Evolutionary conservation across 768 basidiomycete genomes (phyloP).

Genomic region (Pleurotus eryngii): DNA sequence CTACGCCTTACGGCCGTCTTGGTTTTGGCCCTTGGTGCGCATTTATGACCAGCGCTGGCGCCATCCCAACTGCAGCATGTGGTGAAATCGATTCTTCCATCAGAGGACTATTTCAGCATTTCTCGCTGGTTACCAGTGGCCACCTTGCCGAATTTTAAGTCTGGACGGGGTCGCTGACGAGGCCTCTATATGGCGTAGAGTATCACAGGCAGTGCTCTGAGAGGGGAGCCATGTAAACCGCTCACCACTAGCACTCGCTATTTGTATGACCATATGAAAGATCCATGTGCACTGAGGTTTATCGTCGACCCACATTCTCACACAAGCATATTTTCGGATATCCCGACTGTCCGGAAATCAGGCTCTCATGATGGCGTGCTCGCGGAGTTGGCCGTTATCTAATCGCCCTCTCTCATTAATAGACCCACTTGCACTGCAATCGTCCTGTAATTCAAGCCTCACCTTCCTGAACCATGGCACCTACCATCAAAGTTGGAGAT

Average conservation of each 20-base stretch:
- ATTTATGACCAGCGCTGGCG: no score
- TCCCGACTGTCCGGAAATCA: constrained; percentile 5
- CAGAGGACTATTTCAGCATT: no score
- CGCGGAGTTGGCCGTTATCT: constrained; percentile 8
- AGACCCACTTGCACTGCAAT: background rate
- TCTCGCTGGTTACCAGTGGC: no score
- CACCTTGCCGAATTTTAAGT: no score
- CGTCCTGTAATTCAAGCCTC: background rate
- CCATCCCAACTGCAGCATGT: no score
- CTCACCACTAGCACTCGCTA: background rate
- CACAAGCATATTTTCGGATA: background rate
- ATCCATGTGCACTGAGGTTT: background rate
- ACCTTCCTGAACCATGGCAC: constrained; percentile 19
- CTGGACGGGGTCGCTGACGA: no score
- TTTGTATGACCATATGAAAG: background rate
- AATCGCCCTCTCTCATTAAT: constrained; percentile 3
- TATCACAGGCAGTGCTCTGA: no score
- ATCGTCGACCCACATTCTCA: background rate
- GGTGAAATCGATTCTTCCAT: no score
- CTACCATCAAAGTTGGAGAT: constrained; percentile 49
- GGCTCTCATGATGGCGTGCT: background rate
- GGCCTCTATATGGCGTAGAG: no score
- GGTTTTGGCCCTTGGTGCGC: no score
- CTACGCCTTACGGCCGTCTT: no score
- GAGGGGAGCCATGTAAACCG: no score